A percentile compares a stretch with the other conserved stretches of the same genome.
Evolutionary conservation across 208 protist genomes (phyloP).

Genomic region (Phytomonas francai): DNA sequence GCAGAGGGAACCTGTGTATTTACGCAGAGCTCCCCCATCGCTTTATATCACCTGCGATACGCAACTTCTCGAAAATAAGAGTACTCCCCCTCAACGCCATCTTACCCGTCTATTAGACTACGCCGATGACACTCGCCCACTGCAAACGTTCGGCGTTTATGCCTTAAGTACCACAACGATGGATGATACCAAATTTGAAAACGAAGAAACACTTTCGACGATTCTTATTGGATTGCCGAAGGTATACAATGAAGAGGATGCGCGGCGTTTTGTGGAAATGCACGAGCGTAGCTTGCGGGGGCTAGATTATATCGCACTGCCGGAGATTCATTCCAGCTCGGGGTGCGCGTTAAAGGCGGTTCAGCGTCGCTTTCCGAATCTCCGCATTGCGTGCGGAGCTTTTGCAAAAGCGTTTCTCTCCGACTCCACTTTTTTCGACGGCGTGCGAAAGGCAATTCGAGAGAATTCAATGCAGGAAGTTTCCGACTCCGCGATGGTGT

Average conservation of each 20-base stretch:
- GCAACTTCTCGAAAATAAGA: conserved; percentile 7
- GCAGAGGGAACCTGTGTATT: conserved; percentile 24
- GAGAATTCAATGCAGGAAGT: no score
- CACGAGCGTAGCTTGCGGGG: conserved; percentile 24
- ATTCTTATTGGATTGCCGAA: conserved; percentile 54
- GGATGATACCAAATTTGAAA: conserved; percentile 35
- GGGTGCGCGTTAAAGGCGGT: conserved; percentile 30
- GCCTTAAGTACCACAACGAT: conserved; percentile 40
- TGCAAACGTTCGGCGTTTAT: conserved; percentile 50
- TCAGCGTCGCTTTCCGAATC: conserved; percentile 21
- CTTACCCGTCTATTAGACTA: conserved; percentile 53
- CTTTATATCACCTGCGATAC: conserved; percentile 63
- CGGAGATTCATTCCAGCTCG: conserved; percentile 34
- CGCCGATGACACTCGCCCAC: conserved; percentile 12
- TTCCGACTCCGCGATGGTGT: conserved; percentile 8
- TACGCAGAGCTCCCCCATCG: conserved; percentile 56
- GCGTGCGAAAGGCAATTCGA: conserved; percentile 32
- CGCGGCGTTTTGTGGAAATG: conserved; percentile 30
- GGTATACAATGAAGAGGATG: conserved; percentile 24
- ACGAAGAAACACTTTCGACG: conserved; percentile 20
- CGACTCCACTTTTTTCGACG: conserved; percentile 55
- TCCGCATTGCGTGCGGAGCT: conserved; percentile 38
- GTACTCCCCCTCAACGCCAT: conserved; percentile 24
- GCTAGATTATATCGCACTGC: conserved; percentile 42
- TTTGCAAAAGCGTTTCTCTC: conserved; percentile 54